Evolutionary conservation across 352 stramenopile genomes (phyloP), one percentile per base, ranked within the genome.

Genomic region (Globisporangium sylvaticum): DNA sequence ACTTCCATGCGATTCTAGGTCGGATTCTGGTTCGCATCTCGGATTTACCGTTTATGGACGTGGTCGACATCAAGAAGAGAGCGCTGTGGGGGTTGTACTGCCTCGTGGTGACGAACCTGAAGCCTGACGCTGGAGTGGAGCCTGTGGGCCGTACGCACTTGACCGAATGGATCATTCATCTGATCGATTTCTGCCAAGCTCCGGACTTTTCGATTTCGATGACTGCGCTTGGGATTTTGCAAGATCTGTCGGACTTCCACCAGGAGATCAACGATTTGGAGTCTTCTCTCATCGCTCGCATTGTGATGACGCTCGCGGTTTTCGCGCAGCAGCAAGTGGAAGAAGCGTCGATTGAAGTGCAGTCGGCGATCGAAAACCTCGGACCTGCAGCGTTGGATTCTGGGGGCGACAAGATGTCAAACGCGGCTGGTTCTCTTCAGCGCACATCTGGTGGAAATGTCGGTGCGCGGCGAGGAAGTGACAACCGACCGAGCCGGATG

Each of bases 291-390:
- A 73, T 92, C 0, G 79, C 79, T n/a, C 81, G 86, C n/a, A 94
- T 96, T 24, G 82, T 96, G 4, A 94, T 96, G 86, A 93, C 88
- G 18, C 72, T 96, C 4, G 84, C 88, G 3, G 83, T 96, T 1
- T 91, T 94, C 46, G 88, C 87, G 3, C 88, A 96, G 52, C 88
- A 94, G 48, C 88, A 96, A 70, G 84, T 96, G 9, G 88, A 96
- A 74, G 84, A 94, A 73, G 83, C 88, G 15, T 96, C 88, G 0
- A 94, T 93, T 57, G 88, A 94, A 75, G 85, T 96, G 0, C 88
- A 94, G 63, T 75, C 86, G 2, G 83, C 84, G 1, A 90, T 96
- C 66, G 88, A 96, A 72, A 82, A 65, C 37, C 39, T 65, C 10
- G 72, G 80, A 5, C 32, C 63, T 8, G 57, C 27, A n/a, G 53